phyloP scores from a whole-genome alignment of 176 grass and related monocot species.

The Oryza longistaminata region DNA sequence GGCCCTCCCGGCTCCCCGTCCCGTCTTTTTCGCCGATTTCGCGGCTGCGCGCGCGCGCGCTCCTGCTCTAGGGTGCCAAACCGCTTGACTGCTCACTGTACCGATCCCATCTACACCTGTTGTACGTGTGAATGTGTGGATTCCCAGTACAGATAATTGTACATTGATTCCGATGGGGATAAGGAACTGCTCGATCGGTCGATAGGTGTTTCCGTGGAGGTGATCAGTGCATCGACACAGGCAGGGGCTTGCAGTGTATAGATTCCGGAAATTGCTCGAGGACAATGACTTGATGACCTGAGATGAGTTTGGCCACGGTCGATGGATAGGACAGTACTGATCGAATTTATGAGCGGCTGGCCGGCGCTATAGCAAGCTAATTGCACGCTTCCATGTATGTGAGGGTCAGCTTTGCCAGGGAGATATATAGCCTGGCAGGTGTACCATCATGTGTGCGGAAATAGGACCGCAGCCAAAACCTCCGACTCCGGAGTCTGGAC shows the following conservation, averaged over 20 bases:
- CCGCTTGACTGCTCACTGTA: background rate
- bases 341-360: constrained; percentile 28
- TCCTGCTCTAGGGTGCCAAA: background rate
- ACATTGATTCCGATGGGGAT: too few relatives aligned
- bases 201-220: background rate
- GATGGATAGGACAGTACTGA: background rate
- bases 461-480: constrained; percentile 5
- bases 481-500: background rate
- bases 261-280: constrained; percentile 28
- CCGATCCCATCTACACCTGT: background rate
- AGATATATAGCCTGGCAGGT: constrained; percentile 11
- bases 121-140: too few relatives aligned
- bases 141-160: background rate
- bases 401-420: background rate
- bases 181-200: background rate
- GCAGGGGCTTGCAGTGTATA: background rate
- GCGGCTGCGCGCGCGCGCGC: background rate
- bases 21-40: constrained; percentile 39
- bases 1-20: background rate
- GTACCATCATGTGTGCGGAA: constrained; percentile 3
- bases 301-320: background rate
- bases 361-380: background rate
- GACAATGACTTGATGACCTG: constrained; percentile 16
- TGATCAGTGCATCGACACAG: background rate
- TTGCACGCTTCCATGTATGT: constrained; percentile 12